Evolutionary conservation across 2,329 filamentous ascomycete genomes (phyloP), one percentile per base, ranked within the genome.

Genomic region (Waltergamsia citrina): DNA sequence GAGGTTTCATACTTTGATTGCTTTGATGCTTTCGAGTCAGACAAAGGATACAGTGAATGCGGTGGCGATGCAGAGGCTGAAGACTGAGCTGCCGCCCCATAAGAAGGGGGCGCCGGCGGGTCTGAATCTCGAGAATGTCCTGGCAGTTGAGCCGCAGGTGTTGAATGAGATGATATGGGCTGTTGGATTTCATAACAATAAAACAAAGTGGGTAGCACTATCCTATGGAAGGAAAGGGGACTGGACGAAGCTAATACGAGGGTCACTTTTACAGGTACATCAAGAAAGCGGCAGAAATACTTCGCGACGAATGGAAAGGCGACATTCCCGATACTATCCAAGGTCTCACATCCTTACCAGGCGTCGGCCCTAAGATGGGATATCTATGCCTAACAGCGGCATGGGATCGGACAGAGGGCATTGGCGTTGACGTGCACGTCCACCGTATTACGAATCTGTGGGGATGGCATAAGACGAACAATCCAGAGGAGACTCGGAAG

Each of bases 161-260:
- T 65, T 78, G 34, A 90, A 94, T 52, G 63, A 76, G 47, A 63
- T 93, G 44, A 94, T 94, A 43, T 71, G 74, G 53, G 79, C 82
- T 44, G 87, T 94, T 26, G 88, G 88, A 18, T 95, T 95, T 54
- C 88, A 94, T 63, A 94, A 94, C 51, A 88, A 87, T 59, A 95
- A 95, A 63, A 92, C 87, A 3, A 82, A 78, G 59, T 83, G 76
- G 50, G 50, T 25, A 35, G 11, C 28, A 5, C 20, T 29, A 18
- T 33, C 15, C 6, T 27, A 25, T 24, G 5, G 18, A 18, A 11
- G 6, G 15, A 7, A 20, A 28, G 17, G 14, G 11, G 10, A 25
- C 18, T 19, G 28, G 8, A 12, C 20, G 32, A 25, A 29, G 29
- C 47, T 52, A 18, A 37, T 14, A 21, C n/a, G 23, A 17, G 23